A percentile compares a stretch with the other conserved stretches of the same genome.
Conservation (phyloP, 805 yeast genomes). For the Komagataella pseudopastoris region DNA sequence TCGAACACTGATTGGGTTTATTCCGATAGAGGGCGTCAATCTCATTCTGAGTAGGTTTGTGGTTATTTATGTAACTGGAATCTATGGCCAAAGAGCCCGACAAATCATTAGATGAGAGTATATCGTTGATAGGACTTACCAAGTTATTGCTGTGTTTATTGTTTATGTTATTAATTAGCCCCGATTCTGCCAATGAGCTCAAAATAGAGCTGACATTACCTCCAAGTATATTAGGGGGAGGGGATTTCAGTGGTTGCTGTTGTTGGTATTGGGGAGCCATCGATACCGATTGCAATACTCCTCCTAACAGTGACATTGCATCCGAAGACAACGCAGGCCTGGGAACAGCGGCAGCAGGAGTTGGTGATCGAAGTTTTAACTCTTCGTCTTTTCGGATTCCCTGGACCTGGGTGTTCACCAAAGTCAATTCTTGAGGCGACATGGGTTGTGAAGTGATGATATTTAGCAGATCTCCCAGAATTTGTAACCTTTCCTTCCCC, state of each 20-base stretch:
- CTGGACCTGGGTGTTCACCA: constrained; percentile 17
- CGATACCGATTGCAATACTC: background rate
- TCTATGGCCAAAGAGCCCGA: constrained; percentile 9
- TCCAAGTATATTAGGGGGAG: background rate
- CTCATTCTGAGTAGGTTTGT: constrained; percentile 19
- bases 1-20: constrained; percentile 71
- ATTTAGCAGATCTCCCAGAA: constrained; percentile 27
- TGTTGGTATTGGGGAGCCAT: constrained; percentile 8
- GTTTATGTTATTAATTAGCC: background rate
- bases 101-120: background rate
- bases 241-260: constrained; percentile 3
- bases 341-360: background rate
- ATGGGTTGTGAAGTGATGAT: constrained; percentile 19
- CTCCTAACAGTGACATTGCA: background rate
- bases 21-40: constrained; percentile 34
- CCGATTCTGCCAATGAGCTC: background rate
- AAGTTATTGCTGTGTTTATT: background rate
- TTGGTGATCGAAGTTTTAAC: constrained; percentile 5
- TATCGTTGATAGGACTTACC: background rate
- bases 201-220: background rate
- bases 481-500: constrained; percentile 27
- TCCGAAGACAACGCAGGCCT: constrained; percentile 1
- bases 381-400: constrained; percentile 20
- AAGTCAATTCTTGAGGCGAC: constrained; percentile 16
- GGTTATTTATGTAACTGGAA: constrained; percentile 19